These are phyloP conservation scores for Candida boleticola DNA, from an alignment of 805 yeast species.

Conservation along the genomic window DNA sequence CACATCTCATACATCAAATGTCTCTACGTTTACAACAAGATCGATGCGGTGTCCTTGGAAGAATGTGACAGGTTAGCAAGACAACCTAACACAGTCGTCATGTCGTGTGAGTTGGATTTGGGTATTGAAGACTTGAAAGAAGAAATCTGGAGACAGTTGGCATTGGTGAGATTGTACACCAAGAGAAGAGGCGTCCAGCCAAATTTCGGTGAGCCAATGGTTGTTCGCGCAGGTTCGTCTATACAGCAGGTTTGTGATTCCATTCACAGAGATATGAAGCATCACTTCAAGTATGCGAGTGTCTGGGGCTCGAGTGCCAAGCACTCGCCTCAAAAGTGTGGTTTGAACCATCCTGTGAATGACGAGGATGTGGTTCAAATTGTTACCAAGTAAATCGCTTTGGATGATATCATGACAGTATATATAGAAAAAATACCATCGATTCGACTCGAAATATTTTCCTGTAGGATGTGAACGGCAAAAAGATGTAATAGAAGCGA, in stretches of 20 bases:
- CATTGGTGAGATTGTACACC: constrained; percentile 78
- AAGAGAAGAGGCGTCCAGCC: constrained; percentile 84
- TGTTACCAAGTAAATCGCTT: constrained; percentile 74
- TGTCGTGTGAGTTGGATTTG: constrained; percentile 85
- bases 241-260: constrained; percentile 88
- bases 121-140: constrained; percentile 88
- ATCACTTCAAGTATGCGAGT: constrained; percentile 87
- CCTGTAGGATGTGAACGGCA: too few species aligned
- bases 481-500: too few species aligned
- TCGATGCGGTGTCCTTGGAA: constrained; percentile 92
- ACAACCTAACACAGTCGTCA: constrained; percentile 88
- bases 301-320: constrained; percentile 97
- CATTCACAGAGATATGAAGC: constrained; percentile 88
- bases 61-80: constrained; percentile 92
- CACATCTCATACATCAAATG: constrained; percentile 90
- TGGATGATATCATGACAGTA: too few species aligned
- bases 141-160: constrained; percentile 88
- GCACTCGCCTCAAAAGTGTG: constrained; percentile 96
- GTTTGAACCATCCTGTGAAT: constrained; percentile 73
- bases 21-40: constrained; percentile 89
- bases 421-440: too few species aligned
- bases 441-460: too few species aligned
- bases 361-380: constrained; percentile 95
- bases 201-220: constrained; percentile 85
- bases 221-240: constrained; percentile 75